These are phyloP conservation scores for Rusavskia elegans DNA, from an alignment of 495 filamentous ascomycete genomes.

Conservation along the genomic window DNA sequence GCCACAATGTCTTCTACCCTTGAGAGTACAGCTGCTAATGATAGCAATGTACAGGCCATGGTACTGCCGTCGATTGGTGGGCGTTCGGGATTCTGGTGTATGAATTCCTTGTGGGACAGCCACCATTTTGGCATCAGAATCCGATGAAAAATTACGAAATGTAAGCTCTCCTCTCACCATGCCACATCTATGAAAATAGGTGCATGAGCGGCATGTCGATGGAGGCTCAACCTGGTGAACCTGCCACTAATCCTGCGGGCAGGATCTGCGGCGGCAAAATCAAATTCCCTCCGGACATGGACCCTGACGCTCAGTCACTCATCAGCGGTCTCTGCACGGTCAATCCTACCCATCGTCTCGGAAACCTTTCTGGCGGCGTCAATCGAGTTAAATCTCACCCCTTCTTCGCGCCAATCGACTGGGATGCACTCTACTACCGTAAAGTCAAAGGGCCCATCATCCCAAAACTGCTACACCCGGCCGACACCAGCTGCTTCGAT, in stretches of 20 bases:
- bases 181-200: not conserved
- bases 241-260: not conserved
- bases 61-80: conserved; percentile 98
- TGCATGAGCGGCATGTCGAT: not conserved
- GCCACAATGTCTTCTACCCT: no score
- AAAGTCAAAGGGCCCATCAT: conserved; percentile 69
- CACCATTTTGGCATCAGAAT: conserved; percentile 93
- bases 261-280: conserved; percentile 65
- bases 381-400: conserved; percentile 69
- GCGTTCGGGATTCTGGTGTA: conserved; percentile 90
- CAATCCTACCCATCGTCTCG: conserved; percentile 71
- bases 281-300: conserved; percentile 53
- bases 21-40: no score
- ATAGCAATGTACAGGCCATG: conserved; percentile 41
- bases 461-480: conserved; percentile 61
- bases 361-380: conserved; percentile 71
- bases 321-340: conserved; percentile 77
- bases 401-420: conserved; percentile 72
- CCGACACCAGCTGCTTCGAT: conserved; percentile 83
- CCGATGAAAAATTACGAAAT: conserved; percentile 95
- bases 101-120: conserved; percentile 90
- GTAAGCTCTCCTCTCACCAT: conserved; percentile 20
- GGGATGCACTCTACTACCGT: conserved; percentile 65
- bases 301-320: conserved; percentile 63
- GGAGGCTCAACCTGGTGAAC: no score